Percentiles rank a stretch among this genome's conserved stretches.
Evolutionary conservation across 805 yeast genomes (phyloP).

Genomic region (Suhomyces pyralidae): DNA sequence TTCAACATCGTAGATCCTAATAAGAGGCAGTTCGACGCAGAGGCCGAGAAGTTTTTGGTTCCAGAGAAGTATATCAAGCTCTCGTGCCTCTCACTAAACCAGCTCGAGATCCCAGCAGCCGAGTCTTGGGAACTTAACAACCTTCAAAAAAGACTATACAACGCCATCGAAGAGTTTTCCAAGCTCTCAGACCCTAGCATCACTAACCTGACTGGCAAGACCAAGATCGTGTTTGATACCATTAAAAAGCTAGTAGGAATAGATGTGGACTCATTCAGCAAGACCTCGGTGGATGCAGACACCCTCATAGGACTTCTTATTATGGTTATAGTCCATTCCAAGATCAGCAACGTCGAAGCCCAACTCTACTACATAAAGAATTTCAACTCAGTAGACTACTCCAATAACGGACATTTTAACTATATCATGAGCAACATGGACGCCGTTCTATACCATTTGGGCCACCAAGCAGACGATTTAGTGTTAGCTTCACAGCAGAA

Average conservation of each 20-base stretch:
- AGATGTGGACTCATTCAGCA: not conserved
- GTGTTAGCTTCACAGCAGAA: slow-evolving; percentile 45
- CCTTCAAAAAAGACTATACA: slow-evolving; percentile 39
- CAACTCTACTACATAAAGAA: slow-evolving; percentile 65
- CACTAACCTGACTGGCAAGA: slow-evolving; percentile 45
- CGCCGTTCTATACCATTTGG: slow-evolving; percentile 68
- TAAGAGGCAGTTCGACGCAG: slow-evolving; percentile 17
- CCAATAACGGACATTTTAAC: slow-evolving; percentile 59
- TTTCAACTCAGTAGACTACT: slow-evolving; percentile 42
- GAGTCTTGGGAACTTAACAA: slow-evolving; percentile 40
- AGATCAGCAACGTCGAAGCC: slow-evolving; percentile 54
- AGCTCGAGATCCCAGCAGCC: slow-evolving; percentile 44
- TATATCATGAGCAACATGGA: slow-evolving; percentile 83
- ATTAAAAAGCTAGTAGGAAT: slow-evolving; percentile 46
- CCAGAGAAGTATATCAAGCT: slow-evolving; percentile 32
- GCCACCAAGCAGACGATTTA: slow-evolving; percentile 35
- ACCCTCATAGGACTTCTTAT: slow-evolving; percentile 69
- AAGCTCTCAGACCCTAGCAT: slow-evolving; percentile 39
- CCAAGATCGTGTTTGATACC: slow-evolving; percentile 48
- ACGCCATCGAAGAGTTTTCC: slow-evolving; percentile 53
- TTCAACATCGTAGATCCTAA: slow-evolving; percentile 25
- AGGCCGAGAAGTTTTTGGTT: slow-evolving; percentile 27
- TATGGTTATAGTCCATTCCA: slow-evolving; percentile 64
- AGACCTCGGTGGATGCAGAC: slow-evolving; percentile 69
- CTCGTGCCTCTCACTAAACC: slow-evolving; percentile 45